These are phyloP conservation scores for Citrus medica DNA, from an alignment of 345 rosid species.

Conservation along the genomic window DNA sequence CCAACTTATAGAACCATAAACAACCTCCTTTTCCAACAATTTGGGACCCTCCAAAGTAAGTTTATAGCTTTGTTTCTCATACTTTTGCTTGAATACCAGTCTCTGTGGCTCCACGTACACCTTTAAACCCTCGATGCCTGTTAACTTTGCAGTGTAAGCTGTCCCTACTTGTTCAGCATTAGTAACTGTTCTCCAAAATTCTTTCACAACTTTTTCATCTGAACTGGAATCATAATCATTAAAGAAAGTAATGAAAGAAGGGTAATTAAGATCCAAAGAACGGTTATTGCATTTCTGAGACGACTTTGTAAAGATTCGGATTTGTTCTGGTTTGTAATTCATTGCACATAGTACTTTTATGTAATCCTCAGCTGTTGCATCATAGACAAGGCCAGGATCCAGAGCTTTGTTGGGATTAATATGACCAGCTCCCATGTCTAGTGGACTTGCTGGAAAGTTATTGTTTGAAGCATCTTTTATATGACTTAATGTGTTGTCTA, in stretches of 20 bases:
- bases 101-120: slow-evolving; percentile 51
- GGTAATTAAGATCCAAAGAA: slow-evolving; percentile 52
- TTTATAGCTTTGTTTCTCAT: slow-evolving; percentile 48
- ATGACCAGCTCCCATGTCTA: slow-evolving; percentile 64
- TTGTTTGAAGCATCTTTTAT: slow-evolving; percentile 27
- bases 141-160: slow-evolving; percentile 38
- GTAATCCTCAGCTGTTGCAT: slow-evolving; percentile 44
- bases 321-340: slow-evolving; percentile 35
- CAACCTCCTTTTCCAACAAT: slow-evolving; percentile 29
- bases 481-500: slow-evolving; percentile 34
- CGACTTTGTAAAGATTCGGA: slow-evolving; percentile 41
- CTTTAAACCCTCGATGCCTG: slow-evolving; percentile 43
- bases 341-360: slow-evolving; percentile 47
- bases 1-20: slow-evolving; percentile 57
- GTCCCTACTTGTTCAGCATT: slow-evolving; percentile 45
- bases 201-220: slow-evolving; percentile 14
- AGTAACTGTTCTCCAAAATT: slow-evolving; percentile 42
- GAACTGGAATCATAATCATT: slow-evolving; percentile 9
- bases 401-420: slow-evolving; percentile 39
- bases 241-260: slow-evolving; percentile 50
- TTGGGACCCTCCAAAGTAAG: slow-evolving; percentile 47
- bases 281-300: slow-evolving; percentile 23
- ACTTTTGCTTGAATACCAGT: slow-evolving; percentile 39
- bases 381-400: slow-evolving; percentile 60
- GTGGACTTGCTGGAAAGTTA: slow-evolving; percentile 42